A percentile compares a stretch with the other conserved stretches of the same genome.
These are phyloP conservation scores for Hura crepitans DNA, from an alignment of 441 rosid genomes.

Conservation along the genomic window DNA sequence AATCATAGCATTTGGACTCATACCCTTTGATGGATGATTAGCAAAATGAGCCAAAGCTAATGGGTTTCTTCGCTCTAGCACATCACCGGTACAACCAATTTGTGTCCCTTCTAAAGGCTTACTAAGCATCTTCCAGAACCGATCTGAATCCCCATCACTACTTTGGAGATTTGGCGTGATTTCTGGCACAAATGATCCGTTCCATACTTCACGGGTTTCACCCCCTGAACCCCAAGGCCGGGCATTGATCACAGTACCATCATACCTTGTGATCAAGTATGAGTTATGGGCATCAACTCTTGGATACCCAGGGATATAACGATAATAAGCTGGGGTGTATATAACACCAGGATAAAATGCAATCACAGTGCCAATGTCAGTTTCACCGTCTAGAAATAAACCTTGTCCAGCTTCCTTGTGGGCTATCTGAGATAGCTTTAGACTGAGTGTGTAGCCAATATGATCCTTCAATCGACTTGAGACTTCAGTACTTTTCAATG, in stretches of 20 bases:
- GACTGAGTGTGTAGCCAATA: conserved; percentile 54
- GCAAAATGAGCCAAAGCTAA: conserved; percentile 77
- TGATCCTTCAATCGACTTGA: conserved; percentile 55
- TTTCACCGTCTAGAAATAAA: conserved; percentile 71
- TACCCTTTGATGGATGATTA: conserved; percentile 62
- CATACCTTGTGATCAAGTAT: conserved; percentile 76
- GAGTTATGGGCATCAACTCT: conserved; percentile 57
- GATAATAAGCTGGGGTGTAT: conserved; percentile 64
- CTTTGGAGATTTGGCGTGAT: conserved; percentile 22
- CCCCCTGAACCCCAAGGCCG: conserved; percentile 83
- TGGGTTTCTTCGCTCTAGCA: conserved; percentile 77
- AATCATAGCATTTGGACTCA: conserved; percentile 73
- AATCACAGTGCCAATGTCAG: conserved; percentile 65
- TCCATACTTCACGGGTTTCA: conserved; percentile 55
- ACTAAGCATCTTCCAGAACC: conserved; percentile 63
- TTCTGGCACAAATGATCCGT: conserved; percentile 35
- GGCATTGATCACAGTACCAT: conserved; percentile 68
- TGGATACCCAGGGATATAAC: conserved; percentile 75
- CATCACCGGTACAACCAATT: conserved; percentile 26
- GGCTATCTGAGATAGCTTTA: conserved; percentile 62
- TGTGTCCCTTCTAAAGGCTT: conserved; percentile 49
- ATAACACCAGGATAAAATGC: conserved; percentile 81
- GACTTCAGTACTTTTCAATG: conserved; percentile 47
- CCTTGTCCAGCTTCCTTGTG: conserved; percentile 73
- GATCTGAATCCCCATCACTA: conserved; percentile 43